Percentiles rank a stretch among this genome's conserved stretches.
phyloP scores from a whole-genome alignment of 805 yeast genomes.

The Kodamaea laetipori region DNA sequence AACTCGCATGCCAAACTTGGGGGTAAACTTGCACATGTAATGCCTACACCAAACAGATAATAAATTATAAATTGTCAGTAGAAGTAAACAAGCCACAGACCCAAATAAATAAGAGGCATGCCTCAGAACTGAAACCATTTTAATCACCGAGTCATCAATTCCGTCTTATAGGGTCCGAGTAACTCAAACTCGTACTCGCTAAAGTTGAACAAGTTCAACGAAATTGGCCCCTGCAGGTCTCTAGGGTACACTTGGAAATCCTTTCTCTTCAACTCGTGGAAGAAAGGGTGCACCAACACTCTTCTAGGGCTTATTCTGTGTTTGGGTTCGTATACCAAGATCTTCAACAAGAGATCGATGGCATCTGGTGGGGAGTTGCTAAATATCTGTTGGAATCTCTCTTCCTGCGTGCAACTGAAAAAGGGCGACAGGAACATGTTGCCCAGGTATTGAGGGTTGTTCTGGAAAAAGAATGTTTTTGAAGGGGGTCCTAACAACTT shows the following conservation, averaged over 20 bases:
- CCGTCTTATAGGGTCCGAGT: constrained; percentile 40
- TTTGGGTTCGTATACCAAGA: constrained; percentile 90
- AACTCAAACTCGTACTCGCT: constrained; percentile 66
- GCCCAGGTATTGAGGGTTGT: constrained; percentile 75
- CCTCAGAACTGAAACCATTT: too few species aligned
- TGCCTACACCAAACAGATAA: too few species aligned
- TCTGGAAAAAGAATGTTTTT: constrained; percentile 65
- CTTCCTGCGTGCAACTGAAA: constrained; percentile 55
- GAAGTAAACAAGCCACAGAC: too few species aligned
- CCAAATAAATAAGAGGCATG: too few species aligned
- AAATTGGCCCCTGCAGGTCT: constrained; percentile 45
- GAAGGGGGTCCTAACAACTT: constrained; percentile 88
- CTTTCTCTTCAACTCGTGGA: constrained; percentile 74
- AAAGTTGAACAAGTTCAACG: constrained; percentile 63
- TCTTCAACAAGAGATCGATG: constrained; percentile 75
- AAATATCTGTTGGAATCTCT: constrained; percentile 50
- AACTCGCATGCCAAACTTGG: too few species aligned
- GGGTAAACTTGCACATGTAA: too few species aligned
- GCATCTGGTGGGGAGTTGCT: constrained; percentile 81
- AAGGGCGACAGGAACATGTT: constrained; percentile 69
- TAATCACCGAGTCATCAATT: constrained; percentile 21
- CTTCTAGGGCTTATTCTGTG: constrained; percentile 76
- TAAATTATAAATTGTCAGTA: too few species aligned
- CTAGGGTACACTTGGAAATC: constrained; percentile 57
- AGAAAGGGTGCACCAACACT: constrained; percentile 85